Base-by-base conservation (phyloP, 2,329 filamentous ascomycete genomes). In the Scorias spongiosa region DNA sequence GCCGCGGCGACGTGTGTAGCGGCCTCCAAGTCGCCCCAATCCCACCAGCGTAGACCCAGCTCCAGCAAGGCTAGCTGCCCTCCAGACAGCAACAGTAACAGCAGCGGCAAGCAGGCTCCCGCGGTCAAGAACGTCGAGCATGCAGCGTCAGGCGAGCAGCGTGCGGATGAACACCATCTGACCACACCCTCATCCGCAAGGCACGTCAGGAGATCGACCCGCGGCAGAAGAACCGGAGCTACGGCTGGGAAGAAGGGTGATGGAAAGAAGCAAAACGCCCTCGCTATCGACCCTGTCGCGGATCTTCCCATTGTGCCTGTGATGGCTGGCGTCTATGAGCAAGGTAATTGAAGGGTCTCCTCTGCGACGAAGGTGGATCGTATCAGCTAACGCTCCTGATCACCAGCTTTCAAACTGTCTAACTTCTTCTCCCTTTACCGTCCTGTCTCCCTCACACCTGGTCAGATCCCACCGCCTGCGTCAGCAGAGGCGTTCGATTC, bases 341-440 rank as follows among this genome's bases (percentile, higher is more conserved):
- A 39, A 39, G 52, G 52, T 55, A 46, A 39, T 42, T 20, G 46
- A 42, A 48, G 40, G 46, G 44, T 39, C 29, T 42, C 17, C 7
- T 15, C 39, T 7, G 20, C 39, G 17, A 44, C n/a, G n/a, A 10
- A 10, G 18, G 40, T 42, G 37, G 20, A 38, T 14, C 8, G 11
- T 29, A n/a, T 18, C 17, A 14, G 10, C 17, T 10, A 36, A 40
- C 29, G 50, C 51, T 3, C 20, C 20, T 7, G 7, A 49, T 40
- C 18, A 38, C 20, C 46, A 96, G 91, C 93, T 58, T 74, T 96
- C 48, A 81, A 83, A 50, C 71, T 94, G 39, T 91, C 89, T 7
- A 82, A 82, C 47, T 96, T 98, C 72, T 96, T 96, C 70, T 93
- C 88, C 49, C 81, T 93, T 52, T 86, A 98, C 66, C 80, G 91